Base-by-base conservation (phyloP, 2,329 filamentous ascomycete species). In the Achaetomium macrosporum region DNA sequence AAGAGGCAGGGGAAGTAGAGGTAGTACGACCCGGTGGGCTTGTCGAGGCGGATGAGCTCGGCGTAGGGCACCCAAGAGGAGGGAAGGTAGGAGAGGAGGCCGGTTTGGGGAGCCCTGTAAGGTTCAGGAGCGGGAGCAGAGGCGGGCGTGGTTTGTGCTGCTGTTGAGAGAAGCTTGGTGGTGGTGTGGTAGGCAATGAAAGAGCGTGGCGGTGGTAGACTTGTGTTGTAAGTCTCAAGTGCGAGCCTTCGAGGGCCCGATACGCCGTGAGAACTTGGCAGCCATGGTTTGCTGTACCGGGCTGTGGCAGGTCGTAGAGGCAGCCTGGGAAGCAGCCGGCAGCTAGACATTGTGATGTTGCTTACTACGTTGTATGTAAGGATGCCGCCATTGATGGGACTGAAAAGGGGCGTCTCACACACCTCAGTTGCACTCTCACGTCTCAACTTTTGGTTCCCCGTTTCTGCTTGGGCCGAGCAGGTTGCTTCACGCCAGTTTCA, bases 1-100 rank as follows among this genome's bases (percentile, higher is more conserved):
- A 91, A 95, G 12, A 93, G 74, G 64, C 89, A 92, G 29, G 89
- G 90, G 62, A 91, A 87, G 73, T 85, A 92, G 56, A 95, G 82
- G 66, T 93, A 93, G 71, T 90, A 88, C 1, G 87, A 88, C 42
- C 90, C 90, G 0, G 83, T 78, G 1, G 88, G 90, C 64, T 90
- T 93, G 69, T 93, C 85, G 44, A 95, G 74, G 45, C 90, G 85
- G 63, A 87, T 79, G 13, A 95, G 79, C 66, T 95, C 89, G 44
- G 83, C 89, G 64, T 93, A 95, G 1, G 89, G 90, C 3, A 93
- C 76, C 76, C 84, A 83, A 51, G 85, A 79, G 17, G 71, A 57
- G 2, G 90, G 90, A 2, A 95, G 73, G 47, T 75, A 69, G 2
- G 88, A 85, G 30, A 95, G 71, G 5, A 93, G 64, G 13, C 90